Base-by-base conservation (phyloP, 371 early-diverging fungal species). In the Mucor piriformis region DNA sequence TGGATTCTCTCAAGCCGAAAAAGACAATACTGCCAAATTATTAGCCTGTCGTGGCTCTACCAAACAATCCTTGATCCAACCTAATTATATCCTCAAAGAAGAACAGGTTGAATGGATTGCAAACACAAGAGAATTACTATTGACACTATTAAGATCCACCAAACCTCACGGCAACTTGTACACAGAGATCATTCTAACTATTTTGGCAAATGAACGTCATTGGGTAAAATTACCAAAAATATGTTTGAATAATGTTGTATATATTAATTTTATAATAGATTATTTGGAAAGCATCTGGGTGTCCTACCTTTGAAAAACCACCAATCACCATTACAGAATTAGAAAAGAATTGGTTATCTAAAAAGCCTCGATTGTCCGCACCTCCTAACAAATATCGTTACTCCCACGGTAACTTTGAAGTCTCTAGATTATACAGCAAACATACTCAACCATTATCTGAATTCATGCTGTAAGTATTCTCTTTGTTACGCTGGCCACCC, bases 281-380 rank as follows among this genome's bases (percentile, higher is more conserved):
- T 29, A 64, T 76, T 21, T 79, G 79, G 79, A 79, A 79, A 44
- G 68, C 74, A 18, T 69, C 79, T n/a, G 76, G 76, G 16, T 79
- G 79, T 46, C 79, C 79, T 33, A 55, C 67, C 1, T 76, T 79
- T 62, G 76, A 79, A 58, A 76, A 74, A 47, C 66, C 66, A 38
- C 72, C 79, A 1, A 34, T 72, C 11, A 61, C 52, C 29, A 60
- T 57, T 20, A 50, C 54, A 6, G 52, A 57, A 12, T 62, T 79
- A n/a, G 40, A 64, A 50, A 60, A 61, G 18, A 23, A 50, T 20
- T 54, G 69, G 52, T 23, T 40, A 29, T 46, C 12, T 8, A 76
- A 73, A 27, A 63, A 64, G 23, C 58, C 61, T 15, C 43, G 51
- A 62, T 54, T 74, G 32, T 63, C 59, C 62, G 54, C 59, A 50